Evolutionary conservation across 257 asterid genomes (phyloP), one percentile per base, ranked within the genome.

Genomic region (Perilla frutescens): DNA sequence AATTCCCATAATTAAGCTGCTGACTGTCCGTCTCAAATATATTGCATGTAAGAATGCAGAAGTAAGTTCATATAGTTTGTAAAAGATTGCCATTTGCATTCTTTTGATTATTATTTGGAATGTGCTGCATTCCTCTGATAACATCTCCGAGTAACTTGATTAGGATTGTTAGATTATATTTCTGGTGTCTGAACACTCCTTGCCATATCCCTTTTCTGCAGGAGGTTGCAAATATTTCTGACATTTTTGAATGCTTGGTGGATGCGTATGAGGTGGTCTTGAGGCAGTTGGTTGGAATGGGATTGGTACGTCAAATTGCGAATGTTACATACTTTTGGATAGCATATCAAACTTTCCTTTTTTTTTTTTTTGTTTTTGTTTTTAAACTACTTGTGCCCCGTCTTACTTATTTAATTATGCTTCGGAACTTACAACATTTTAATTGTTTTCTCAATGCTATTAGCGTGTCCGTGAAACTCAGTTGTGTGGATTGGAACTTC

Each of bases 391-490:
- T 62, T 51, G 50, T 68, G 44, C 70, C 68, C 40, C 39, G 31
- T 59, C 41, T 56, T 15, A 29, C 29, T 47, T 65, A 53, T 71
- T 63, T 39, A 66, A 72, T 47, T 47, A 62, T 70, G 76, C 49
- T 74, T 66, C 67, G 45, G 55, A 71, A 77, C 67, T 65, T 56
- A 43, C 50, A 47, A 51, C 37, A 7, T 50, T 39, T 61, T 32
- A 73, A 15, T 74, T 77, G 63, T 13, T 76, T 73, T 80, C 57
- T 66, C 41, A 56, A 56, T 86, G 71, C 48, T 73, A 70, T 57
- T 87, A 90, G 98, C 89, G 78, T 45, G 81, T 90, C 71, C 80
- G 60, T 4, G 96, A 95, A 81, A 91, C 87, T 79, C 97, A 84
- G 78, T 75, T 88, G 70, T 88, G 93, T 55, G 91, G 97, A 55